Conservation (phyloP, 75 land plant species). For the Cryptomeria japonica region DNA sequence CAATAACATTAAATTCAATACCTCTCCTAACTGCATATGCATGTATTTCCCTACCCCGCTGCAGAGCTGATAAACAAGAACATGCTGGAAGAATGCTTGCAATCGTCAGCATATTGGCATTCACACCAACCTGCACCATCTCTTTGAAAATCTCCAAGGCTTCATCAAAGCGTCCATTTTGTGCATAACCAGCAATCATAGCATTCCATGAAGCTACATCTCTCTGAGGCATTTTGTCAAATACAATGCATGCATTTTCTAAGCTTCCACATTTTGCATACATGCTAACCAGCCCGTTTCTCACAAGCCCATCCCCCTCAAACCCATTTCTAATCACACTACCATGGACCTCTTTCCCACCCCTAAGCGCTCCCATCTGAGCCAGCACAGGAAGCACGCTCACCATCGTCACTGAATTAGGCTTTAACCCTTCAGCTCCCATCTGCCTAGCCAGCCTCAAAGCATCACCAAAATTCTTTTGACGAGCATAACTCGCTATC, state of each 20-base stretch:
- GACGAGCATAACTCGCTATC: constrained; percentile 32
- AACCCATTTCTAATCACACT: constrained; percentile 27
- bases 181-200: constrained; percentile 51
- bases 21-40: constrained; percentile 27
- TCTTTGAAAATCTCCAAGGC: constrained; percentile 42
- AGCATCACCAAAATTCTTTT: constrained; percentile 21
- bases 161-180: constrained; percentile 36
- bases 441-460: constrained; percentile 28
- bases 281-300: constrained; percentile 45
- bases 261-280: constrained; percentile 60
- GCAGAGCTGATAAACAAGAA: constrained; percentile 32
- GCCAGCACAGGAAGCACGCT: constrained; percentile 43
- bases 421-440: constrained; percentile 25
- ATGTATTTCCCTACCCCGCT: constrained; percentile 47
- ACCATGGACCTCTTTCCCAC: constrained; percentile 43
- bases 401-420: constrained; percentile 50
- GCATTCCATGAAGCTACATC: constrained; percentile 59
- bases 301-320: constrained; percentile 20
- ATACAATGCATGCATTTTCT: constrained; percentile 48
- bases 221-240: constrained; percentile 36
- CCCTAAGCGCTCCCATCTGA: constrained; percentile 8
- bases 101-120: constrained; percentile 30
- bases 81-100: constrained; percentile 58
- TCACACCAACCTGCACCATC: constrained; percentile 42
- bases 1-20: constrained; percentile 32